These are phyloP conservation scores for Cryptomeria japonica DNA, from an alignment of 75 land plant genomes.

Conservation along the genomic window DNA sequence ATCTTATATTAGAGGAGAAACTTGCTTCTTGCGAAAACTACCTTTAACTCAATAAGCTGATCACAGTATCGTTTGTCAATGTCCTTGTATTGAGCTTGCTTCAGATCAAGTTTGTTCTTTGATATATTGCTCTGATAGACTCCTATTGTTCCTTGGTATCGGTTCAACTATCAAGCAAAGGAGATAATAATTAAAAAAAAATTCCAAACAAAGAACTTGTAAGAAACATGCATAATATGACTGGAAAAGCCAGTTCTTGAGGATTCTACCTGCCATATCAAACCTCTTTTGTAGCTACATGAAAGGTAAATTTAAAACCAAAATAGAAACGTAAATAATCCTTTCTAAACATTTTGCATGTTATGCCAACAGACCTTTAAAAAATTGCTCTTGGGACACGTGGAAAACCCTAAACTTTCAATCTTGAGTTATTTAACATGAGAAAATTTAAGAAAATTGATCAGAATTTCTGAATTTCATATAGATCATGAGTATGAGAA, in stretches of 20 bases:
- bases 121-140: slow-evolving; percentile 89
- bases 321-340: not conserved
- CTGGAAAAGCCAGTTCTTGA: not conserved
- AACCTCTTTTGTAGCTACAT: not conserved
- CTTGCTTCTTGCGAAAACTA: slow-evolving; percentile 7
- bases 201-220: not conserved
- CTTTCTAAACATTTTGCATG: not conserved
- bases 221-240: not conserved
- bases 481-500: too few species aligned
- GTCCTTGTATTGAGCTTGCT: slow-evolving; percentile 87
- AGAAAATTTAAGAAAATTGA: too few species aligned
- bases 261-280: not conserved
- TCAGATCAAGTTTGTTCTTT: slow-evolving; percentile 78
- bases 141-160: slow-evolving; percentile 75
- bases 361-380: not conserved
- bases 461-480: too few species aligned
- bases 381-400: not conserved
- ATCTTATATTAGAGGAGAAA: not conserved
- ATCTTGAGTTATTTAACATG: not conserved
- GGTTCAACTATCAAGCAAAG: slow-evolving; percentile 53
- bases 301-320: not conserved
- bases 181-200: not conserved
- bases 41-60: slow-evolving; percentile 98
- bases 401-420: not conserved
- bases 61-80: slow-evolving; percentile 87